phyloP scores from a whole-genome alignment of 2,329 filamentous ascomycete genomes.

The Stagonosporopsis rhizophila region DNA sequence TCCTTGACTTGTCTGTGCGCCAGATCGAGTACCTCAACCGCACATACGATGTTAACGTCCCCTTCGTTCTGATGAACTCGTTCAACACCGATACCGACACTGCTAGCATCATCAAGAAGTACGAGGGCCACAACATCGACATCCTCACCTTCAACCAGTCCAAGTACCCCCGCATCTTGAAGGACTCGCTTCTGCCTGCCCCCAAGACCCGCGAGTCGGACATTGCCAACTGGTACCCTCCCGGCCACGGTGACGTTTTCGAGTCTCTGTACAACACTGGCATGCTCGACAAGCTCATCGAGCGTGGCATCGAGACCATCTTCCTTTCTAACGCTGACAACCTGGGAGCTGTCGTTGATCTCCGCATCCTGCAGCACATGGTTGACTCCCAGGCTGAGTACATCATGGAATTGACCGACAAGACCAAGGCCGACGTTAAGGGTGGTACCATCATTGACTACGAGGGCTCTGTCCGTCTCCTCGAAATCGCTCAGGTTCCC shows the following conservation, averaged over 20 bases:
- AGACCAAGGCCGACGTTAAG: slow-evolving; percentile 99
- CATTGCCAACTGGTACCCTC: slow-evolving; percentile 98
- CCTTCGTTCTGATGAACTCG: slow-evolving; percentile 99
- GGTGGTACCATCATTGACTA: slow-evolving; percentile 99
- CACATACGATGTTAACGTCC: slow-evolving; percentile 95
- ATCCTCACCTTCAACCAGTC: slow-evolving; percentile 99
- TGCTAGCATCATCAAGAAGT: slow-evolving; percentile 99
- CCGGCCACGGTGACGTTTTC: slow-evolving; percentile 98
- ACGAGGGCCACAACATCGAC: slow-evolving; percentile 99
- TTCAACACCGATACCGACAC: slow-evolving; percentile 99
- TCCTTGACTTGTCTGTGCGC: slow-evolving; percentile 96
- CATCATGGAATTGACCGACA: slow-evolving; percentile 99
- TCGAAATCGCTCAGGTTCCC: slow-evolving; percentile 98
- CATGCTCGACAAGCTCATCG: slow-evolving; percentile 93
- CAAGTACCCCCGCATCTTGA: slow-evolving; percentile 94
- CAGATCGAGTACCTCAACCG: slow-evolving; percentile 99
- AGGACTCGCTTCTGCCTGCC: slow-evolving; percentile 95
- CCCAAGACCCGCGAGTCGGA: slow-evolving; percentile 87
- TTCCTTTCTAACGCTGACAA: slow-evolving; percentile 99
- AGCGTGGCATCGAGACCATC: slow-evolving; percentile 94
- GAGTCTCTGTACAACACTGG: slow-evolving; percentile 99
- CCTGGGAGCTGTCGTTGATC: slow-evolving; percentile 94
- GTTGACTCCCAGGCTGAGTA: slow-evolving; percentile 96
- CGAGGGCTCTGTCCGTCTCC: slow-evolving; percentile 92
- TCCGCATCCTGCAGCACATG: slow-evolving; percentile 99